These are phyloP conservation scores for Saccharomyces cerevisiae DNA, from an alignment of 805 yeast species.

Conservation along the genomic window DNA sequence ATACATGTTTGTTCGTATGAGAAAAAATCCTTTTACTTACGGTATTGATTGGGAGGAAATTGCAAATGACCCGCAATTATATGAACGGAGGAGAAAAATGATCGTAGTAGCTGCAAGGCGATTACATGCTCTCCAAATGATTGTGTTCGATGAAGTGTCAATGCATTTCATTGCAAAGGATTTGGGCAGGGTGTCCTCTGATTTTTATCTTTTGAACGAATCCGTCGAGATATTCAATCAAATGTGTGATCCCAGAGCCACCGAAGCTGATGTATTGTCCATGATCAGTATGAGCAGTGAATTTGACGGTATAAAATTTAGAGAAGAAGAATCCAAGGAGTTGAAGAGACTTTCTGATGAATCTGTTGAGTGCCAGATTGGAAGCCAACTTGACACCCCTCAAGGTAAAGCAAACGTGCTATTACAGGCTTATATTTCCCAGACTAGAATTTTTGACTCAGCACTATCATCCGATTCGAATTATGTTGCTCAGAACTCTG, in stretches of 20 bases:
- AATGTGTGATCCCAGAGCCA: slow-evolving; percentile 72
- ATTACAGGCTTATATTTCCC: slow-evolving; percentile 81
- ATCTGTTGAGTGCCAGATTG: slow-evolving; percentile 72
- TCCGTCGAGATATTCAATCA: slow-evolving; percentile 85
- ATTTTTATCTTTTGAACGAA: slow-evolving; percentile 77
- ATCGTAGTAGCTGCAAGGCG: slow-evolving; percentile 71
- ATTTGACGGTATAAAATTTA: slow-evolving; percentile 78
- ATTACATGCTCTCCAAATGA: slow-evolving; percentile 85
- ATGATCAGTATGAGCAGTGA: slow-evolving; percentile 89
- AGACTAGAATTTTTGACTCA: slow-evolving; percentile 62
- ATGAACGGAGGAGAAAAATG: slow-evolving; percentile 66
- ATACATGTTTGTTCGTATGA: slow-evolving; percentile 88
- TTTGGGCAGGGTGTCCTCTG: slow-evolving; percentile 89
- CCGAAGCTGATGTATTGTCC: slow-evolving; percentile 85
- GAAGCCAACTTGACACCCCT: slow-evolving; percentile 63
- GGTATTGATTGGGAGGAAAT: slow-evolving; percentile 86
- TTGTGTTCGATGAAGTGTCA: slow-evolving; percentile 79
- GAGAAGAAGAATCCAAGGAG: slow-evolving; percentile 82
- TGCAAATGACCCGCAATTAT: slow-evolving; percentile 71
- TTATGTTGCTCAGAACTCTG: slow-evolving; percentile 92
- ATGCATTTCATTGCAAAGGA: slow-evolving; percentile 78
- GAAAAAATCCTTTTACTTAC: slow-evolving; percentile 84
- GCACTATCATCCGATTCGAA: slow-evolving; percentile 79
- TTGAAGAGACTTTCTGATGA: slow-evolving; percentile 51
- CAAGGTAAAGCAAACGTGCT: slow-evolving; percentile 83